These are phyloP conservation scores for Mortierella sp. DNA, from an alignment of 371 early-diverging fungal genomes.

Conservation along the genomic window DNA sequence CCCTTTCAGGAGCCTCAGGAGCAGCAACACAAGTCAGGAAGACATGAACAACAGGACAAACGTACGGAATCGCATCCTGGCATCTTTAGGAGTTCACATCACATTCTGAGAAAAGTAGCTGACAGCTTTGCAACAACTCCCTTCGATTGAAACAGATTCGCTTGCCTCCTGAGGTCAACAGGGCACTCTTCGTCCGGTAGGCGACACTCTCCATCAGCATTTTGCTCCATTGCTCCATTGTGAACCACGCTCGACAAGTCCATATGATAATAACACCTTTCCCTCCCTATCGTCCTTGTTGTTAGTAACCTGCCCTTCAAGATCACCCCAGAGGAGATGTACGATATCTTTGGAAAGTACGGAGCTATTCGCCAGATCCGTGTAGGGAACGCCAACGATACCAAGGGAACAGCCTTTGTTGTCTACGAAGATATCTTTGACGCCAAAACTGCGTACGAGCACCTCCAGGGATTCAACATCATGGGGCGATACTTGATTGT, in stretches of 20 bases:
- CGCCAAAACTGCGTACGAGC: conserved; percentile 96
- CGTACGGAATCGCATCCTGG: conserved; percentile 5
- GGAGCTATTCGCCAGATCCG: conserved; percentile 96
- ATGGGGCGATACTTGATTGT: conserved; percentile 96
- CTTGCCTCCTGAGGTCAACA: conserved; percentile 93
- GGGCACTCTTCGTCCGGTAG: conserved; percentile 89
- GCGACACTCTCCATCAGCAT: too few relatives aligned
- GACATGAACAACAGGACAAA: conserved; percentile 40
- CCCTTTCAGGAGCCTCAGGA: background rate
- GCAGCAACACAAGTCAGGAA: conserved; percentile 1
- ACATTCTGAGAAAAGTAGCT: too few relatives aligned
- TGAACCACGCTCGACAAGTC: too few relatives aligned
- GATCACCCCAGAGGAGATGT: conserved; percentile 94
- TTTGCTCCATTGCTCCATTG: too few relatives aligned
- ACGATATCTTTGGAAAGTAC: conserved; percentile 97
- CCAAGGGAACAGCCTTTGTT: conserved; percentile 95
- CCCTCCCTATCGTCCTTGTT: too few relatives aligned
- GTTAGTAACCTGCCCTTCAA: conserved; percentile 94
- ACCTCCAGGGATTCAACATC: conserved; percentile 94
- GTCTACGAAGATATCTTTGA: conserved; percentile 98
- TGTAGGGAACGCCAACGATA: conserved; percentile 87
- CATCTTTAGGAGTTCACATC: too few relatives aligned
- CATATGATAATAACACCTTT: background rate
- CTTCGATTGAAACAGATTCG: conserved; percentile 65
- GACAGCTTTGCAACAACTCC: background rate